Conservation (phyloP, 31 red algal species). For the Endocladia muricata region DNA sequence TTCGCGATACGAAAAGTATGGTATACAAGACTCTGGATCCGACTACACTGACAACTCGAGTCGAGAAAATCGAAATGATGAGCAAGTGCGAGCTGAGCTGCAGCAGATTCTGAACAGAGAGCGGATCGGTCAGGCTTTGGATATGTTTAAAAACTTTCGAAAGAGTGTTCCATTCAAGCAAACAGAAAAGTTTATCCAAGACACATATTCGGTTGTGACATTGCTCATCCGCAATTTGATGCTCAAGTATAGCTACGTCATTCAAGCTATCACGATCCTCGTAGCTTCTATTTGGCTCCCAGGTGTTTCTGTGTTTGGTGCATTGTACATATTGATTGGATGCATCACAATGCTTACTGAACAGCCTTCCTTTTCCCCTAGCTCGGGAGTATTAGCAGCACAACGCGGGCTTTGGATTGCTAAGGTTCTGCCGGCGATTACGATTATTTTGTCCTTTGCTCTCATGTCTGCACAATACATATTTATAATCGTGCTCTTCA, state of each 20-base stretch:
- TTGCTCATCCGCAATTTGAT: background rate
- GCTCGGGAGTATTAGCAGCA: background rate
- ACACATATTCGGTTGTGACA: background rate
- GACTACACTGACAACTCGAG: background rate
- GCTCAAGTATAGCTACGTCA: slow-evolving; percentile 35
- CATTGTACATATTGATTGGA: slow-evolving; percentile 36
- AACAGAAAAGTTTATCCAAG: slow-evolving; percentile 25
- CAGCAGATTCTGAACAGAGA: slow-evolving; percentile 4
- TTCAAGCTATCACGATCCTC: slow-evolving; percentile 31
- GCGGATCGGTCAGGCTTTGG: slow-evolving; percentile 11
- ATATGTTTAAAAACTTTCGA: slow-evolving; percentile 40
- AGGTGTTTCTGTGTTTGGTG: slow-evolving; percentile 33
- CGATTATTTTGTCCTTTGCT: slow-evolving; percentile 40
- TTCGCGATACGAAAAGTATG: background rate
- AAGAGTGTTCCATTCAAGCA: slow-evolving; percentile 42
- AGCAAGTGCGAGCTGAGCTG: background rate
- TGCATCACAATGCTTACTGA: slow-evolving; percentile 20
- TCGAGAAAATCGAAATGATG: background rate
- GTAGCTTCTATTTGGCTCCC: slow-evolving; percentile 43
- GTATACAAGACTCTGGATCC: background rate
- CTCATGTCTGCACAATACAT: slow-evolving; percentile 55
- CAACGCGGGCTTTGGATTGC: background rate
- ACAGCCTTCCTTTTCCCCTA: background rate
- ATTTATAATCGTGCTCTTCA: slow-evolving; percentile 11
- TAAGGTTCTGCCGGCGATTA: slow-evolving; percentile 11